Conservation (phyloP, 305 asterid genomes). For the Fraxinus nigra region DNA sequence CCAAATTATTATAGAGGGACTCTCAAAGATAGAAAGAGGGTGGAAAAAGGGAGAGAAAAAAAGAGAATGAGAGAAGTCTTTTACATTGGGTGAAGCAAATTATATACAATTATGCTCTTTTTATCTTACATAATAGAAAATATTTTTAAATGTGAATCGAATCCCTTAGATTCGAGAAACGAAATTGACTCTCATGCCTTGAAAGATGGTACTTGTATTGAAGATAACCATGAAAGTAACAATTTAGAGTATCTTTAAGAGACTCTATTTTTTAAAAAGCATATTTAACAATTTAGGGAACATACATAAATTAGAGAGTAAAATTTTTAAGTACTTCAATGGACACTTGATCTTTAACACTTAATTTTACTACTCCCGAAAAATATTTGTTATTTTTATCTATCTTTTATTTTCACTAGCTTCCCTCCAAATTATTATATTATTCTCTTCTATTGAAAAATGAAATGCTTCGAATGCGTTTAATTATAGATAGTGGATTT, state of each 20-base stretch:
- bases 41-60: neutral
- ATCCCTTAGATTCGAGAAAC: neutral
- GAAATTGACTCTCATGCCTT: neutral
- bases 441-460: too few species aligned
- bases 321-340: too few species aligned
- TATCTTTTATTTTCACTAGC: neutral
- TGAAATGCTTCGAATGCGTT: neutral
- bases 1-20: neutral
- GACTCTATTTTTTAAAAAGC: too few species aligned
- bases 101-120: neutral
- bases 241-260: too few species aligned
- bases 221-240: neutral
- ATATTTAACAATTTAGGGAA: too few species aligned
- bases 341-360: too few species aligned
- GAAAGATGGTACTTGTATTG: neutral
- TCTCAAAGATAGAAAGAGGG: too few species aligned
- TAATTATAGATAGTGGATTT: too few species aligned
- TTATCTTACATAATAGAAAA: neutral
- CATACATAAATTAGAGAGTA: too few species aligned
- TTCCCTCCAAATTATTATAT: too few species aligned
- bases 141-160: neutral
- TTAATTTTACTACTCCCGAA: too few species aligned
- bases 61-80: neutral
- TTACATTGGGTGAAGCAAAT: neutral
- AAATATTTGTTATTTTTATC: too few species aligned